Evolutionary conservation across 371 early-diverging fungal species (phyloP).

Genomic region (Smittium mucronatum): DNA sequence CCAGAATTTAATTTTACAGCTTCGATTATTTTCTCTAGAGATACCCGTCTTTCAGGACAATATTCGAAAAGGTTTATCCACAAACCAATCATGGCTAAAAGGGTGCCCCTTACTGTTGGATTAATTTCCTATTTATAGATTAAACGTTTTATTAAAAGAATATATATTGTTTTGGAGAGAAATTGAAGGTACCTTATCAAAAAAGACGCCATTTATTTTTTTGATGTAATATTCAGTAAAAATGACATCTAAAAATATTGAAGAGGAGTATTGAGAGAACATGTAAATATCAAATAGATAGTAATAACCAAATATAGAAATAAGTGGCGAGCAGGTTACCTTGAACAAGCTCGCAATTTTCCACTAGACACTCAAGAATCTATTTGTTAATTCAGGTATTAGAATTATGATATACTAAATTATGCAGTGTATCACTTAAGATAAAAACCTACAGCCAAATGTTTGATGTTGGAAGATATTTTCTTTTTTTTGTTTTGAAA

Average conservation of each 20-base stretch:
- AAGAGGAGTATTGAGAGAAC: too few species aligned
- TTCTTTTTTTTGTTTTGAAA: constrained; percentile 1
- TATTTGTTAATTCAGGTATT: not conserved
- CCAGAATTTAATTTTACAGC: not conserved
- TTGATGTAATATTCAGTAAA: too few species aligned
- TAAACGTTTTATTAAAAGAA: too few species aligned
- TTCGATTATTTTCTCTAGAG: not conserved
- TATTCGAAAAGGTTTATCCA: not conserved
- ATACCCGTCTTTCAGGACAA: not conserved
- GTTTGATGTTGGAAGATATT: not conserved
- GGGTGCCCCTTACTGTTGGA: not conserved
- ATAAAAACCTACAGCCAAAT: not conserved
- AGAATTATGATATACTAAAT: not conserved
- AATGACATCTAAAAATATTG: too few species aligned
- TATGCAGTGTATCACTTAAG: not conserved
- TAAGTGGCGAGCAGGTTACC: not conserved
- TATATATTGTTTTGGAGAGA: too few species aligned
- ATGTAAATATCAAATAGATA: too few species aligned
- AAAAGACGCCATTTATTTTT: too few species aligned
- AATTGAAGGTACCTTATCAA: too few species aligned
- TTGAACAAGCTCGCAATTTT: not conserved
- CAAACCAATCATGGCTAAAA: not conserved
- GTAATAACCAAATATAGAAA: too few species aligned
- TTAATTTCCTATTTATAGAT: not conserved
- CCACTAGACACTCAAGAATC: not conserved